Evolutionary conservation across 1,284 basidiomycete genomes (phyloP).

Genomic region (Ustilago bromivora): DNA sequence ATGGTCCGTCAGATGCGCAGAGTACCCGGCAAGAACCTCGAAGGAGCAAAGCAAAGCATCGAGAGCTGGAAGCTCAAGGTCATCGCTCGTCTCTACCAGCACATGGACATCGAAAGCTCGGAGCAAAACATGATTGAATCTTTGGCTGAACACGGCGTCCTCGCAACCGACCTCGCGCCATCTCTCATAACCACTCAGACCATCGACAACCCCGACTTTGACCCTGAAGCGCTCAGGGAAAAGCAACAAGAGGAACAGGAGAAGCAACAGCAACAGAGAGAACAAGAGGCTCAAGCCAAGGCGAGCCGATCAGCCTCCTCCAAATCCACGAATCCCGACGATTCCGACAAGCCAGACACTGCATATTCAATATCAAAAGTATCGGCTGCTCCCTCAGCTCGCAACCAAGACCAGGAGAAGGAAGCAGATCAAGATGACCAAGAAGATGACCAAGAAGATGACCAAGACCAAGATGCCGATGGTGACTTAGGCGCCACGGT

Average conservation of each 20-base stretch:
- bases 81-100: conserved; percentile 68
- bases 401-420: not conserved
- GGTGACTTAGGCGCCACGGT: conserved; percentile 37
- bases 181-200: conserved; percentile 66
- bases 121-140: conserved; percentile 70
- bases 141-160: conserved; percentile 65
- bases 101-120: conserved; percentile 66
- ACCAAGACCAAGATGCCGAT: conserved; percentile 24
- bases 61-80: conserved; percentile 65
- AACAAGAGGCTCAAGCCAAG: not conserved
- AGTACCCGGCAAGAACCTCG: conserved; percentile 57
- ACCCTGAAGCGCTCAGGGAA: conserved; percentile 55
- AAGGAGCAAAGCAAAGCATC: conserved; percentile 50
- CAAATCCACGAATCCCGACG: too few species aligned
- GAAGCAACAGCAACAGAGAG: conserved; percentile 20
- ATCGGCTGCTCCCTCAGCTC: not conserved
- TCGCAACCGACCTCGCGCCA: conserved; percentile 64
- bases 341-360: not conserved
- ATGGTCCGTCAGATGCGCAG: conserved; percentile 54
- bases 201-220: conserved; percentile 67
- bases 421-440: not conserved
- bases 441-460: conserved; percentile 8
- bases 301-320: not conserved
- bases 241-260: conserved; percentile 37
- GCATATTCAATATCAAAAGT: not conserved